Evolutionary conservation across 441 rosid genomes (phyloP).

Genomic region (Mallotus japonicus): DNA sequence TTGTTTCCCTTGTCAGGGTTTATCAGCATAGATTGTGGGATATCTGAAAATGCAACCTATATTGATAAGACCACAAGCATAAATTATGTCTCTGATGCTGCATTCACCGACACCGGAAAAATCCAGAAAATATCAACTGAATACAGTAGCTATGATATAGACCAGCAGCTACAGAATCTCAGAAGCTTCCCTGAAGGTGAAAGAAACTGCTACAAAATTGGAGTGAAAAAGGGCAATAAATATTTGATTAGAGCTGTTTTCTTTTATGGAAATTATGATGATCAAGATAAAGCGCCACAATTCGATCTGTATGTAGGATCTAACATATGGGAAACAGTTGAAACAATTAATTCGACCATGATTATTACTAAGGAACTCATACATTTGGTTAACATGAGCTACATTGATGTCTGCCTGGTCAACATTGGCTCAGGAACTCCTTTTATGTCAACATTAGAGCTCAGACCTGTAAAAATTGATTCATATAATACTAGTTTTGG

Average conservation of each 20-base stretch:
- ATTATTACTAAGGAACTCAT: conserved; percentile 38
- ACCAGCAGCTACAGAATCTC: conserved; percentile 20
- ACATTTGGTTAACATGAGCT: conserved; percentile 19
- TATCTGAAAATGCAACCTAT: conserved; percentile 20
- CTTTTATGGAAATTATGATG: conserved; percentile 36
- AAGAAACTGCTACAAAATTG: conserved; percentile 33
- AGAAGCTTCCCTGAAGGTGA: conserved; percentile 35
- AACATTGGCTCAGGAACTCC: conserved; percentile 45
- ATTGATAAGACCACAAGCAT: conserved; percentile 19
- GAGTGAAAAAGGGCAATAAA: background rate
- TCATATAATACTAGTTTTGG: conserved; percentile 33
- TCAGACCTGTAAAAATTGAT: conserved; percentile 36
- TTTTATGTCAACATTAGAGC: conserved; percentile 47
- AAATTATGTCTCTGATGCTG: conserved; percentile 24
- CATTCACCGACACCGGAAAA: conserved; percentile 27
- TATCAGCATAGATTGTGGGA: conserved; percentile 43
- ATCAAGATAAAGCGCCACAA: conserved; percentile 9
- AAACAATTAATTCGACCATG: conserved; percentile 18
- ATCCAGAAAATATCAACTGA: conserved; percentile 12
- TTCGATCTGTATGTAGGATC: conserved; percentile 32
- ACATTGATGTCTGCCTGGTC: conserved; percentile 44
- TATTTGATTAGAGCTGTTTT: conserved; percentile 36
- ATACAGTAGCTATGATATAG: background rate
- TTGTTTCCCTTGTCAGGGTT: conserved; percentile 26
- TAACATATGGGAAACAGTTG: conserved; percentile 41